Conservation (phyloP, 352 stramenopile genomes). For the Globisporangium canariense region DNA sequence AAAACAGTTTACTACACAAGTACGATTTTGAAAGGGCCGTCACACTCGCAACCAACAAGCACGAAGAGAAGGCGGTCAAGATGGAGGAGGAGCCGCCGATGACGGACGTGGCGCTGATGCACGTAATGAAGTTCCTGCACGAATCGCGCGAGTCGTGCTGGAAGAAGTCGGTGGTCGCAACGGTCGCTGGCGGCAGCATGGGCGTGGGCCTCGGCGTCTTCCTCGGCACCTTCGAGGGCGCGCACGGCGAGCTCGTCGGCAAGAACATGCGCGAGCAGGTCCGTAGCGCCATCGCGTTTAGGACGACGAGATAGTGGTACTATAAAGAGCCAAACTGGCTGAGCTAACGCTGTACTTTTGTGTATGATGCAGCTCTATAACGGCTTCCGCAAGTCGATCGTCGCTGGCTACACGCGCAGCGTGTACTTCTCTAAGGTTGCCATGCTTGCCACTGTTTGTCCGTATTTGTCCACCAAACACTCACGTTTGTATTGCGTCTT, state of each 20-base stretch:
- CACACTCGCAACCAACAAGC: background rate
- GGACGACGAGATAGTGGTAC: no score
- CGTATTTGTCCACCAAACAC: background rate
- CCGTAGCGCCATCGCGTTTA: background rate
- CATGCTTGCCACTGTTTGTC: background rate
- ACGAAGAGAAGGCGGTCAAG: constrained; percentile 18
- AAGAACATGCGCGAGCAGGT: constrained; percentile 86
- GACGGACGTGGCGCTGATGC: constrained; percentile 37
- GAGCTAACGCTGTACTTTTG: background rate
- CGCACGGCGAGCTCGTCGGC: constrained; percentile 80
- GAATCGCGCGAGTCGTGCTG: constrained; percentile 81
- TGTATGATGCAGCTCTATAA: constrained; percentile 60
- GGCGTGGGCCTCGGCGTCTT: constrained; percentile 82
- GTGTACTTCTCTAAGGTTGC: constrained; percentile 86
- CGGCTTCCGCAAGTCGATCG: constrained; percentile 81
- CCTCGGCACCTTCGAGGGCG: constrained; percentile 84
- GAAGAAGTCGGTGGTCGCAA: constrained; percentile 82
- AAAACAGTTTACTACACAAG: background rate
- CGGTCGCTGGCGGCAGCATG: constrained; percentile 67
- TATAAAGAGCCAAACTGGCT: no score
- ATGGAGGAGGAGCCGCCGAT: constrained; percentile 19
- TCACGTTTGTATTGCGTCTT: background rate
- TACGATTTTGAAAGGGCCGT: background rate
- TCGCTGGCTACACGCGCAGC: constrained; percentile 72
- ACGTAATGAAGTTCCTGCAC: constrained; percentile 67